phyloP scores from a whole-genome alignment of 192 early-diverging fungal species.

The Podila epigama region DNA sequence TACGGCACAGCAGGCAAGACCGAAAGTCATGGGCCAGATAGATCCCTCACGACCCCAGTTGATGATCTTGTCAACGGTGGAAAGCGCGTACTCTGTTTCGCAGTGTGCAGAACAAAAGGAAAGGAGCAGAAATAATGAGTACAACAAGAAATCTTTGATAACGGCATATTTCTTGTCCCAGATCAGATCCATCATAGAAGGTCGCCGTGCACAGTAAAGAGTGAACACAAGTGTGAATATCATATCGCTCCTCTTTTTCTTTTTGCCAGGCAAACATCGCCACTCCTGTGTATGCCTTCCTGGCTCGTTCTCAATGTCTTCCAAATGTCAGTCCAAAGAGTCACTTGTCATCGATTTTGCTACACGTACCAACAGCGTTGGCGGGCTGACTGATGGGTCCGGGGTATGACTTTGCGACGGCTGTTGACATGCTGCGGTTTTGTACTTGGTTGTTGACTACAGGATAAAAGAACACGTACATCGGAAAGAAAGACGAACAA shows the following conservation, averaged over 20 bases:
- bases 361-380: constrained; percentile 46
- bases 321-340: background rate
- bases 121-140: background rate
- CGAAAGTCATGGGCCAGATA: constrained; percentile 82
- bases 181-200: background rate
- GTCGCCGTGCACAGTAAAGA: no score
- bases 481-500: background rate
- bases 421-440: constrained; percentile 45
- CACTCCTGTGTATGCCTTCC: no score
- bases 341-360: no score
- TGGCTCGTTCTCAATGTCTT: no score
- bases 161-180: background rate
- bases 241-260: no score
- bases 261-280: no score
- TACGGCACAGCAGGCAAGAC: constrained; percentile 91
- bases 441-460: constrained; percentile 29
- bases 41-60: constrained; percentile 95
- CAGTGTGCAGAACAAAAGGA: background rate
- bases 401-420: constrained; percentile 49
- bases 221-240: background rate
- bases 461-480: background rate
- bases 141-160: background rate
- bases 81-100: constrained; percentile 79
- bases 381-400: constrained; percentile 43
- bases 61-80: constrained; percentile 90